Evolutionary conservation across 2,329 filamentous ascomycete genomes (phyloP), one percentile per base, ranked within the genome.

Genomic region (Endocalyx cinctus): DNA sequence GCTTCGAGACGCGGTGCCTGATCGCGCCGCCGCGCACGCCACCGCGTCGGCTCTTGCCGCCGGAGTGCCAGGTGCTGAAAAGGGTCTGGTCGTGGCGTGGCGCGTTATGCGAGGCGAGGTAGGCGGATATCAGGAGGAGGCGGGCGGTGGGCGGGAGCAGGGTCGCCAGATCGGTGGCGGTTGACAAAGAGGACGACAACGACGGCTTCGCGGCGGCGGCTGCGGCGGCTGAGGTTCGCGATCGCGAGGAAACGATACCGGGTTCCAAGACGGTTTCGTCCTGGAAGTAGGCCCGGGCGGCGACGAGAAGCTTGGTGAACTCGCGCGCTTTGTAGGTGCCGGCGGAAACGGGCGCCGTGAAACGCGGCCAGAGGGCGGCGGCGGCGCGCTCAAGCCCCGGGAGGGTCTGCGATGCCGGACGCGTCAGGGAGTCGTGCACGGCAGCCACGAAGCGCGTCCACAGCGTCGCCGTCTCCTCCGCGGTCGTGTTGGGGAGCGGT

Each of bases 391-490:
- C 71, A 46, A 95, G 88, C 10, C 77, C 75, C 2, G 83, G 72
- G 11, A 97, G 70, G 23, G 90, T 88, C 31, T 88, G 79, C 1
- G 84, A 84, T 4, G 87, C 87, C 29, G 87, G 79, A 43, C 83
- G 86, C 30, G 83, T 79, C 10, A 97, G 70, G 1, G 89, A 80
- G 55, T 98, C 92, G 70, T 94, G 92, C 11, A 95, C 79, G 5
- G 87, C 86, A 30, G 78, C 78, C 41, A 82, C 78, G 65, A 94
- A 97, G 27, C 87, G 80, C 11, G 77, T 67, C 84, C 85, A 92
- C 12, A 90, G 74, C 60, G 84, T 83, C 16, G 63, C 56, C 8
- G 82, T 82, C 39, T 78, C 74, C 29, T 66, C 60, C 29, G 56
- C 46, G 2, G 64, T 68, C 15, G 66, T 79, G 62, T 67, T 79